phyloP scores from a whole-genome alignment of 495 filamentous ascomycete genomes.

The Ramalina peruviana region DNA sequence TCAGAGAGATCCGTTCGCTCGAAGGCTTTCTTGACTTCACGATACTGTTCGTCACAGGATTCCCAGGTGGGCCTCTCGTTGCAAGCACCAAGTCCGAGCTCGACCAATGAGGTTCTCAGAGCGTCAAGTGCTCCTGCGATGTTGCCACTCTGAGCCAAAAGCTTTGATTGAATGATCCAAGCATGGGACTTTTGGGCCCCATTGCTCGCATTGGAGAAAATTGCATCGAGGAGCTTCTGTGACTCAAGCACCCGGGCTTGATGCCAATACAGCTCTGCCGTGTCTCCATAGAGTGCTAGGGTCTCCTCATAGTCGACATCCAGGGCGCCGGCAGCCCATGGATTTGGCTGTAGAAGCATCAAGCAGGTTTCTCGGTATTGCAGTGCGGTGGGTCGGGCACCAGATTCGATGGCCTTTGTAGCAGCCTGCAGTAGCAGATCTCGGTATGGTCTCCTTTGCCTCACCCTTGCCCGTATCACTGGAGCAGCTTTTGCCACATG shows the following conservation, averaged over 20 bases:
- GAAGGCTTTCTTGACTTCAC: constrained; percentile 42
- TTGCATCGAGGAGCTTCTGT: constrained; percentile 44
- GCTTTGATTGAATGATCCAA: constrained; percentile 63
- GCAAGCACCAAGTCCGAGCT: constrained; percentile 51
- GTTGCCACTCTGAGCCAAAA: constrained; percentile 60
- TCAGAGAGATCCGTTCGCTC: constrained; percentile 42
- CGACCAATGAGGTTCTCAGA: constrained; percentile 51
- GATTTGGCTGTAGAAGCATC: constrained; percentile 59
- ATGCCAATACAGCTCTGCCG: constrained; percentile 71
- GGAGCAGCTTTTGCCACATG: constrained; percentile 63
- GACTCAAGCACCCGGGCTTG: constrained; percentile 53
- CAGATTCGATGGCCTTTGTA: constrained; percentile 59
- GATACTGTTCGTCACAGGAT: constrained; percentile 60
- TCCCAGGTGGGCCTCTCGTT: constrained; percentile 48
- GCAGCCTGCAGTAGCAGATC: constrained; percentile 64
- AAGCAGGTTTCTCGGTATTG: constrained; percentile 66
- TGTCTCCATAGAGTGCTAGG: constrained; percentile 53
- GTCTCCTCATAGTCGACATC: constrained; percentile 82
- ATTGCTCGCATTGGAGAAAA: constrained; percentile 51
- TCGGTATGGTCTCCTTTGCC: constrained; percentile 47
- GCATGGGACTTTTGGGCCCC: constrained; percentile 63
- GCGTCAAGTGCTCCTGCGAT: constrained; percentile 50
- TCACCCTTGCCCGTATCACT: constrained; percentile 52
- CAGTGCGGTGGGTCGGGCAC: constrained; percentile 62
- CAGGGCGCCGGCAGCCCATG: constrained; percentile 55